Evolutionary conservation across 768 basidiomycete species (phyloP).

Genomic region (Hypsizygus marmoreus): DNA sequence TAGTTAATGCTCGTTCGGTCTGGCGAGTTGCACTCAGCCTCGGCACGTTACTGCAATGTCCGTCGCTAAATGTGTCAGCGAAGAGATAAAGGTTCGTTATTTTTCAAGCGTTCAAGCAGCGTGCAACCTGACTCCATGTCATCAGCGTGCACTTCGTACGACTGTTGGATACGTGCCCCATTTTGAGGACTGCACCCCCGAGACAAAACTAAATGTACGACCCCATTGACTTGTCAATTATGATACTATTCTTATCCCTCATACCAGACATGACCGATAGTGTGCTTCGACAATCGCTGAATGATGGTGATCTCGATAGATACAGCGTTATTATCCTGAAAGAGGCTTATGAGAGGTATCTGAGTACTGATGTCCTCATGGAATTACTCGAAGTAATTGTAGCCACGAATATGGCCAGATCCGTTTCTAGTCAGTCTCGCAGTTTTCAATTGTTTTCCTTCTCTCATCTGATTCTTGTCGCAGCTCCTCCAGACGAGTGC

Average conservation of each 20-base stretch:
- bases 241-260: background rate
- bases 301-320: slow-evolving; percentile 95
- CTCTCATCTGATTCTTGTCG: slow-evolving; percentile 15
- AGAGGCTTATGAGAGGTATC: slow-evolving; percentile 95
- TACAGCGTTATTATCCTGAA: slow-evolving; percentile 99
- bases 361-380: slow-evolving; percentile 98
- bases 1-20: slow-evolving; percentile 86
- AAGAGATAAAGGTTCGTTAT: slow-evolving; percentile 90
- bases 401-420: slow-evolving; percentile 98
- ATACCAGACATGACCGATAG: slow-evolving; percentile 99
- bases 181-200: slow-evolving; percentile 95
- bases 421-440: slow-evolving; percentile 76
- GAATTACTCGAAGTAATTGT: slow-evolving; percentile 97
- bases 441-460: slow-evolving; percentile 1
- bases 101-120: background rate
- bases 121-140: background rate
- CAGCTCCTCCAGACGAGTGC: too few relatives aligned
- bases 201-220: slow-evolving; percentile 90
- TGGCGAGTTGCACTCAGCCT: slow-evolving; percentile 97
- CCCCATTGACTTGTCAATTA: background rate
- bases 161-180: slow-evolving; percentile 97
- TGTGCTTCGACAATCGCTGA: slow-evolving; percentile 96
- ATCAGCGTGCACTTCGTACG: slow-evolving; percentile 82
- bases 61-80: slow-evolving; percentile 99
- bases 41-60: slow-evolving; percentile 99